phyloP scores from a whole-genome alignment of 331 rosid species.

The Saraca asoca region DNA sequence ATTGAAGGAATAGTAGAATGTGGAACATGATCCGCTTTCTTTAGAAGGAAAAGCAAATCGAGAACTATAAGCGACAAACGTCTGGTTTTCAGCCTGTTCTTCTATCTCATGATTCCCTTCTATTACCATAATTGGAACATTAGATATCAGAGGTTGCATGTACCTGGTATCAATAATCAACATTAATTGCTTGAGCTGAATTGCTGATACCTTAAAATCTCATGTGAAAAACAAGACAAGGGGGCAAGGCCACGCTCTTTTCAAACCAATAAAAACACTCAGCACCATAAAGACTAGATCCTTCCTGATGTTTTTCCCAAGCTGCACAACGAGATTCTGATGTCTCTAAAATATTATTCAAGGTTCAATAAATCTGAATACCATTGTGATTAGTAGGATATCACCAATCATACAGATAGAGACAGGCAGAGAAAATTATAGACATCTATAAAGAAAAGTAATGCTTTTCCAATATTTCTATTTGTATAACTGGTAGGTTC shows the following conservation, averaged over 20 bases:
- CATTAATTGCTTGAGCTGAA: slow-evolving; percentile 11
- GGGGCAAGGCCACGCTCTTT: slow-evolving; percentile 1
- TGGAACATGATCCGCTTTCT: slow-evolving; percentile 79
- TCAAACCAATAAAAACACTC: neutral
- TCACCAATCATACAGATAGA: neutral
- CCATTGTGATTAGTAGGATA: neutral
- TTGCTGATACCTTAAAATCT: slow-evolving; percentile 10
- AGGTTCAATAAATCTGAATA: slow-evolving; percentile 2
- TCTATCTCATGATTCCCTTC: slow-evolving; percentile 97
- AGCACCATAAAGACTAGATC: neutral
- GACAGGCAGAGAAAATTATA: neutral
- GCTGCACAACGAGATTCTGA: neutral
- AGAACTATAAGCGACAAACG: slow-evolving; percentile 82
- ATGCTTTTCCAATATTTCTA: neutral
- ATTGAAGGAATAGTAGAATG: slow-evolving; percentile 82
- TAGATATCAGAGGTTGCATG: slow-evolving; percentile 82
- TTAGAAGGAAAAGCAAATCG: slow-evolving; percentile 82
- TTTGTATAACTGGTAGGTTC: neutral
- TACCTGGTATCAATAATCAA: slow-evolving; percentile 50
- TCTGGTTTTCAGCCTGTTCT: slow-evolving; percentile 62
- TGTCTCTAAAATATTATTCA: neutral
- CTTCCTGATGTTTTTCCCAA: neutral
- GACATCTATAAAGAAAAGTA: slow-evolving; percentile 1
- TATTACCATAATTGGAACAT: slow-evolving; percentile 78
- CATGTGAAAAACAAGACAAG: slow-evolving; percentile 1